Evolutionary conservation across 495 filamentous ascomycete species (phyloP).

Genomic region (Achaetomiella virescens): DNA sequence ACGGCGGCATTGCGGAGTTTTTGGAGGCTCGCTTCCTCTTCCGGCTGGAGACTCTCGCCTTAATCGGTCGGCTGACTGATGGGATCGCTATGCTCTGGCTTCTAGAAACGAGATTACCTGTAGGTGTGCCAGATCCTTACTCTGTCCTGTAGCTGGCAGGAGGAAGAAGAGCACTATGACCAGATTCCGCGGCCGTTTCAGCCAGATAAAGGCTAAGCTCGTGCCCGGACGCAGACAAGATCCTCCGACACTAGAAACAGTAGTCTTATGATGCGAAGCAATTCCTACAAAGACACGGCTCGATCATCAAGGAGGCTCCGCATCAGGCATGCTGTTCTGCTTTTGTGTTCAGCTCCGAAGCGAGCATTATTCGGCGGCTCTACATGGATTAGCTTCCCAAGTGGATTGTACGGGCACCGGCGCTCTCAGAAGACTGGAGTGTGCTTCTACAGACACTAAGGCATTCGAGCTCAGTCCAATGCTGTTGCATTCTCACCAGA

Average conservation of each 20-base stretch:
- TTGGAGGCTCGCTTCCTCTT: neutral
- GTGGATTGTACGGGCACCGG: neutral
- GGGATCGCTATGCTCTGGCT: neutral
- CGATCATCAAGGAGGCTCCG: neutral
- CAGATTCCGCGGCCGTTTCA: neutral
- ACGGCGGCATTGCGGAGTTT: neutral
- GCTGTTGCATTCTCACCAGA: neutral
- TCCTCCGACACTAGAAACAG: neutral
- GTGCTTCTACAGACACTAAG: neutral
- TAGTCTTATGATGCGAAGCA: neutral
- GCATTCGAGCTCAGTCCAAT: neutral
- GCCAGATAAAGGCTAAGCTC: neutral
- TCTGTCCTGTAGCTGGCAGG: neutral
- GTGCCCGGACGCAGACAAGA: neutral
- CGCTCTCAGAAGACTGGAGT: neutral
- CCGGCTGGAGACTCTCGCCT: neutral
- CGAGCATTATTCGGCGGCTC: slow-evolving; percentile 1
- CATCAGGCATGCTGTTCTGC: neutral
- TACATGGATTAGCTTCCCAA: neutral
- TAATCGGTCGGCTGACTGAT: neutral
- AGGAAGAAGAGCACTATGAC: neutral
- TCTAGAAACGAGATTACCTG: neutral
- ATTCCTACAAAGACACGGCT: neutral
- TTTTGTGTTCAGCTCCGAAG: neutral
- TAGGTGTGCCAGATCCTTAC: neutral